Evolutionary conservation across 192 early-diverging fungal species (phyloP).

Genomic region (Pilaira anomala): DNA sequence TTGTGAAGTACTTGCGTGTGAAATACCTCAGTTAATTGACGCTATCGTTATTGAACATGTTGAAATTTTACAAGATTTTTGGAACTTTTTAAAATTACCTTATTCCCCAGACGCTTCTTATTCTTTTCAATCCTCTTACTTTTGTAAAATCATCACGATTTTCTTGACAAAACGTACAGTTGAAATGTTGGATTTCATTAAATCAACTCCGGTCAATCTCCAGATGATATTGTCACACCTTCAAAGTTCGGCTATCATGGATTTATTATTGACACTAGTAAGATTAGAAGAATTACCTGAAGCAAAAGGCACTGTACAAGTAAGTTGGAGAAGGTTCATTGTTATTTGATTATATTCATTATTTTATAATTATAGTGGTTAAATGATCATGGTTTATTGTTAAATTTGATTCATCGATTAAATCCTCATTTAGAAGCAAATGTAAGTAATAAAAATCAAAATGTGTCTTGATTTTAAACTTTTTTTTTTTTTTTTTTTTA

Average conservation of each 20-base stretch:
- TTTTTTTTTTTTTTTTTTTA: constrained; percentile 7
- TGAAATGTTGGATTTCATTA: constrained; percentile 83
- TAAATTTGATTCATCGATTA: constrained; percentile 70
- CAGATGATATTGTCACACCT: constrained; percentile 79
- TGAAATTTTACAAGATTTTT: constrained; percentile 2
- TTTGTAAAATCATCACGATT: constrained; percentile 20
- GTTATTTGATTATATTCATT: not conserved
- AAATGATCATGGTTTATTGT: constrained; percentile 71
- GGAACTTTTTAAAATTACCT: constrained; percentile 11
- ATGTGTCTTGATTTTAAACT: no score
- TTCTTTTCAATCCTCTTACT: constrained; percentile 15
- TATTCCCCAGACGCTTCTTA: not conserved
- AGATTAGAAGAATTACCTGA: constrained; percentile 88
- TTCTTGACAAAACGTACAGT: constrained; percentile 14
- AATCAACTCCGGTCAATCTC: constrained; percentile 72
- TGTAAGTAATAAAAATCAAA: no score
- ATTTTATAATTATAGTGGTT: constrained; percentile 66
- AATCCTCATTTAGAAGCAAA: constrained; percentile 79
- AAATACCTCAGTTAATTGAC: constrained; percentile 18
- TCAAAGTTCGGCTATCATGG: constrained; percentile 81
- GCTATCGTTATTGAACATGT: constrained; percentile 17
- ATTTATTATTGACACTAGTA: constrained; percentile 89
- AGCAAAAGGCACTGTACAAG: constrained; percentile 81
- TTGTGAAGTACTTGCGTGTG: constrained; percentile 19
- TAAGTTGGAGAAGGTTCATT: constrained; percentile 22